Evolutionary conservation across 495 filamentous ascomycete species (phyloP).

Genomic region (Neurospora sublineolata): DNA sequence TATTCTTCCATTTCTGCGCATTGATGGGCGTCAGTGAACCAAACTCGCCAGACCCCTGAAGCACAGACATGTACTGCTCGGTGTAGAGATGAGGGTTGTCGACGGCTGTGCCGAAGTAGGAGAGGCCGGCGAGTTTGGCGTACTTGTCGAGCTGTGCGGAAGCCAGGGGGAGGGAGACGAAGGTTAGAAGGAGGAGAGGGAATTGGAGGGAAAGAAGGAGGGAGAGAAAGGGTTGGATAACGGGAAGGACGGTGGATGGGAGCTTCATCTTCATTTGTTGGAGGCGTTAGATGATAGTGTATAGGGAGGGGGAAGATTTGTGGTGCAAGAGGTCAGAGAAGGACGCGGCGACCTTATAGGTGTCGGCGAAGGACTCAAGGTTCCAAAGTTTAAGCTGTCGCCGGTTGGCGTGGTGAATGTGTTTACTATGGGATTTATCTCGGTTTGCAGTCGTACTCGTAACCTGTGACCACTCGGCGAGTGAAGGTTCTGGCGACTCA

Average conservation of each 20-base stretch:
- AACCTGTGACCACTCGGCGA: slow-evolving; percentile 15
- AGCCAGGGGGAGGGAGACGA: neutral
- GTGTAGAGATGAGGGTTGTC: slow-evolving; percentile 45
- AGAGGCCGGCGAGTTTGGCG: slow-evolving; percentile 35
- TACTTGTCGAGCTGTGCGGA: slow-evolving; percentile 31
- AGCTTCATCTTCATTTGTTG: neutral
- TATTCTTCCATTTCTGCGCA: slow-evolving; percentile 37
- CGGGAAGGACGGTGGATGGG: neutral
- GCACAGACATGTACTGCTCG: slow-evolving; percentile 29
- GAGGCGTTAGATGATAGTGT: neutral
- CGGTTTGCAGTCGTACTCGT: slow-evolving; percentile 26
- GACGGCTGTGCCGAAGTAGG: slow-evolving; percentile 48
- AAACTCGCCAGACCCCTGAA: slow-evolving; percentile 36
- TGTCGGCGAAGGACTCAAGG: slow-evolving; percentile 4
- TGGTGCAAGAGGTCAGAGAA: slow-evolving; percentile 18
- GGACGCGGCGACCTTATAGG: slow-evolving; percentile 19
- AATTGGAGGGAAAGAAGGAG: neutral
- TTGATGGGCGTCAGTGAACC: slow-evolving; percentile 46
- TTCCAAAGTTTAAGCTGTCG: slow-evolving; percentile 3
- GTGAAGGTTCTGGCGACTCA: slow-evolving; percentile 10
- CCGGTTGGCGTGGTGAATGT: slow-evolving; percentile 17
- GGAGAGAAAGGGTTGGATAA: neutral
- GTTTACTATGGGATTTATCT: slow-evolving; percentile 15
- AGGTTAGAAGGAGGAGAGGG: neutral
- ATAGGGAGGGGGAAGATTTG: slow-evolving; percentile 23